phyloP scores from a whole-genome alignment of 2,329 filamentous ascomycete genomes.

The Akanthomyces uredinophilus region DNA sequence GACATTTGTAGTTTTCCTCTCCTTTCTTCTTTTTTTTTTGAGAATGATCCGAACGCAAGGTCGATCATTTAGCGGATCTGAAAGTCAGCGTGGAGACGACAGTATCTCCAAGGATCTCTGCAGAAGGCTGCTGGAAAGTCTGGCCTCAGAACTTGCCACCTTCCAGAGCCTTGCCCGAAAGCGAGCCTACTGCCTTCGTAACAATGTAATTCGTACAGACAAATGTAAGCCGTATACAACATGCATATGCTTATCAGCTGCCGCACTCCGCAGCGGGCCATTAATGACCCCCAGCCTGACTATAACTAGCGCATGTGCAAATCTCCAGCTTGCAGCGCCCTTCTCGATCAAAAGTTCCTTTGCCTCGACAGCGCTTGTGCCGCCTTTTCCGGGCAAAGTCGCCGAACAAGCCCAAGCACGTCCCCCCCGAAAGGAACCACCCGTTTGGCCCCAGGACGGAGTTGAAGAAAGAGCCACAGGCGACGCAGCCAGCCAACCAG shows the following conservation, averaged over 20 bases:
- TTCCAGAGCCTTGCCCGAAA: neutral
- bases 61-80: neutral
- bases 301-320: neutral
- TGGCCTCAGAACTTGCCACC: neutral
- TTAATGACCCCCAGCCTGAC: neutral
- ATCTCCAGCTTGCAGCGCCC: neutral
- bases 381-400: neutral
- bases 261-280: neutral
- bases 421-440: neutral
- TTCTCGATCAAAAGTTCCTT: neutral
- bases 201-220: no score
- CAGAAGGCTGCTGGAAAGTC: neutral
- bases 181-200: neutral
- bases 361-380: neutral
- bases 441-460: neutral
- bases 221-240: neutral
- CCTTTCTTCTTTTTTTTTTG: no score
- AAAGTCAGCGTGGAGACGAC: neutral
- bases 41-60: neutral
- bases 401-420: neutral
- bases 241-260: neutral
- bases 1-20: neutral
- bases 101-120: neutral
- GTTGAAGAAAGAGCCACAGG: neutral
- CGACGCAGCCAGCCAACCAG: neutral